phyloP scores from a whole-genome alignment of 2,329 filamentous ascomycete species.

The Pseudogymnoascus pannorum region DNA sequence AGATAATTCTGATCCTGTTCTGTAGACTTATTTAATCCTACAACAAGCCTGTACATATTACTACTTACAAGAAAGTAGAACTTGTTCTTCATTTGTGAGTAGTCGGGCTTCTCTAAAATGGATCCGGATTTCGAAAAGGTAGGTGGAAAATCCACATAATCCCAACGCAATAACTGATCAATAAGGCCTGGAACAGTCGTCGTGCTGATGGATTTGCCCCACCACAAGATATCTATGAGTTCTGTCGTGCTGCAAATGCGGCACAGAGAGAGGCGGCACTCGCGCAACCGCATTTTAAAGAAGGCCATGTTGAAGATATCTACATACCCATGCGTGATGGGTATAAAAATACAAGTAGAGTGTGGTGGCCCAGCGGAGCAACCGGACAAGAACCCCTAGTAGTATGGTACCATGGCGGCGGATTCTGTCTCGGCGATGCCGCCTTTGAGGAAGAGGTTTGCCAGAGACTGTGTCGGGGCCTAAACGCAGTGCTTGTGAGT shows the following conservation, averaged over 20 bases:
- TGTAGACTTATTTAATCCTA: neutral
- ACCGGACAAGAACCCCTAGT: slow-evolving; percentile 22
- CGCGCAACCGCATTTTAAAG: neutral
- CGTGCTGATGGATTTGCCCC: neutral
- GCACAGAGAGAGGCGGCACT: neutral
- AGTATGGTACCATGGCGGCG: slow-evolving; percentile 32
- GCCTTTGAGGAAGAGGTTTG: slow-evolving; percentile 29
- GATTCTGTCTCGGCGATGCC: slow-evolving; percentile 29
- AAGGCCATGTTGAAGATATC: neutral
- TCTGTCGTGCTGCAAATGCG: neutral
- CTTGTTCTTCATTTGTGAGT: neutral
- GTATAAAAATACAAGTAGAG: neutral
- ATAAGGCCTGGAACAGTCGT: neutral
- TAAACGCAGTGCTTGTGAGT: slow-evolving; percentile 36
- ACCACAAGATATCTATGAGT: neutral
- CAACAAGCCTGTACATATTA: no score
- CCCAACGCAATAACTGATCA: neutral
- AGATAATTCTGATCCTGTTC: neutral
- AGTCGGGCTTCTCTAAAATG: neutral
- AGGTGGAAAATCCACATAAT: neutral
- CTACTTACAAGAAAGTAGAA: neutral
- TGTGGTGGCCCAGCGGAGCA: neutral
- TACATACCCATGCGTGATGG: neutral
- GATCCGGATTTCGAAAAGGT: neutral
- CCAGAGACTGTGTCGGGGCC: slow-evolving; percentile 25